These are phyloP conservation scores for Neocatenulostroma microsporum DNA, from an alignment of 2,329 filamentous ascomycete species.

Conservation along the genomic window DNA sequence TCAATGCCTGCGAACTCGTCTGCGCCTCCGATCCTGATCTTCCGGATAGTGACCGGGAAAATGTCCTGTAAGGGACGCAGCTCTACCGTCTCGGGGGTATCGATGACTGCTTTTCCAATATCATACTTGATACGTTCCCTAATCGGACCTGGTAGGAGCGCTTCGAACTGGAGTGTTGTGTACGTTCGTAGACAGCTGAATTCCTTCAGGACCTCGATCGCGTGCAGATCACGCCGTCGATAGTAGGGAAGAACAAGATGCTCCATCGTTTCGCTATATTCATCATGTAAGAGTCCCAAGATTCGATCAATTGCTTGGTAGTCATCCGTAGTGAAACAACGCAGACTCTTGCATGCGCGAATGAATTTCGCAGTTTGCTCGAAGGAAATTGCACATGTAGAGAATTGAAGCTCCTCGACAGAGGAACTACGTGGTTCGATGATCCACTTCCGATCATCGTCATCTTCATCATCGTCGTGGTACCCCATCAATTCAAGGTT, in stretches of 20 bases:
- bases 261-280: neutral
- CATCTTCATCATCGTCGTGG: slow-evolving; percentile 2
- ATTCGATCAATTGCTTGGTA: neutral
- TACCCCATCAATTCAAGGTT: slow-evolving; percentile 12
- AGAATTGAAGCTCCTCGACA: slow-evolving; percentile 10
- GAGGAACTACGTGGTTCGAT: slow-evolving; percentile 7
- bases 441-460: no score
- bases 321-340: neutral
- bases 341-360: slow-evolving; percentile 4
- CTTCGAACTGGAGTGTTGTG: no score
- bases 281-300: neutral
- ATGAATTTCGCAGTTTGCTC: slow-evolving; percentile 4
- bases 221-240: no score
- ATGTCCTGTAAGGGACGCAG: neutral
- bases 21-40: neutral
- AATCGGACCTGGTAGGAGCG: no score
- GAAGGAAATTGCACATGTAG: neutral
- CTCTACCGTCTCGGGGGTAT: no score
- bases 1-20: no score
- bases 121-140: no score
- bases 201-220: no score
- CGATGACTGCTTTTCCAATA: no score
- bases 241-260: no score
- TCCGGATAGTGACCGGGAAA: neutral
- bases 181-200: no score